Evolutionary conservation across 2,329 filamentous ascomycete species (phyloP).

Genomic region (Cladorrhinum sp.): DNA sequence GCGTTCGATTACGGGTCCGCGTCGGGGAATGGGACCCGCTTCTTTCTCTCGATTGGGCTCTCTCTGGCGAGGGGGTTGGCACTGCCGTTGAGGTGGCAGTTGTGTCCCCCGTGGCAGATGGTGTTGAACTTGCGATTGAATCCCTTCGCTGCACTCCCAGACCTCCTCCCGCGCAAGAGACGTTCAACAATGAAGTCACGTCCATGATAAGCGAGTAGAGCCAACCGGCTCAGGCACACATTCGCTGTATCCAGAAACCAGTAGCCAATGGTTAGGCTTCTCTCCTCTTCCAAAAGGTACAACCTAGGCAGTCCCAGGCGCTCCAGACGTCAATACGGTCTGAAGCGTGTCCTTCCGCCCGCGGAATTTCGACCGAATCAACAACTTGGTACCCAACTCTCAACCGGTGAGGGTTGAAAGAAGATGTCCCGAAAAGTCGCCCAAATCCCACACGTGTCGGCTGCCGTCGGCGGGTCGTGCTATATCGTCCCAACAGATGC

Average conservation of each 20-base stretch:
- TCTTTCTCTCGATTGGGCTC: slow-evolving; percentile 22
- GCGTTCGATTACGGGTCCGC: slow-evolving; percentile 38
- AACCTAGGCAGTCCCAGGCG: neutral
- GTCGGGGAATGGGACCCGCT: slow-evolving; percentile 32
- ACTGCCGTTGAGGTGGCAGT: slow-evolving; percentile 28
- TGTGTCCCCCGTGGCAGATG: slow-evolving; percentile 26
- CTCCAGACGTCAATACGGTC: neutral
- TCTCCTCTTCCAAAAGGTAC: neutral
- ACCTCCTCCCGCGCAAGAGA: slow-evolving; percentile 24
- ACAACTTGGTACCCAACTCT: neutral
- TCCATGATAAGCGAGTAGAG: slow-evolving; percentile 35
- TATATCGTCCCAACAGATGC: neutral
- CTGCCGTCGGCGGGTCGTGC: neutral
- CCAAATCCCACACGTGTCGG: neutral
- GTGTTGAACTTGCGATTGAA: slow-evolving; percentile 26
- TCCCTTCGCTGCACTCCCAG: slow-evolving; percentile 16
- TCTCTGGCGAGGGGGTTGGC: slow-evolving; percentile 36
- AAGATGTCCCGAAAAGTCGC: neutral
- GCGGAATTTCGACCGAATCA: neutral
- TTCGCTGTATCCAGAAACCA: neutral
- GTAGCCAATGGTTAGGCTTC: no score
- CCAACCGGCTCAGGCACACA: neutral
- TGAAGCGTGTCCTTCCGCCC: neutral
- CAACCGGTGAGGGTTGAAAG: neutral
- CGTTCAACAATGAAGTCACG: slow-evolving; percentile 41